Evolutionary conservation across 305 asterid species (phyloP).

Genomic region (Coffea humblotiana): DNA sequence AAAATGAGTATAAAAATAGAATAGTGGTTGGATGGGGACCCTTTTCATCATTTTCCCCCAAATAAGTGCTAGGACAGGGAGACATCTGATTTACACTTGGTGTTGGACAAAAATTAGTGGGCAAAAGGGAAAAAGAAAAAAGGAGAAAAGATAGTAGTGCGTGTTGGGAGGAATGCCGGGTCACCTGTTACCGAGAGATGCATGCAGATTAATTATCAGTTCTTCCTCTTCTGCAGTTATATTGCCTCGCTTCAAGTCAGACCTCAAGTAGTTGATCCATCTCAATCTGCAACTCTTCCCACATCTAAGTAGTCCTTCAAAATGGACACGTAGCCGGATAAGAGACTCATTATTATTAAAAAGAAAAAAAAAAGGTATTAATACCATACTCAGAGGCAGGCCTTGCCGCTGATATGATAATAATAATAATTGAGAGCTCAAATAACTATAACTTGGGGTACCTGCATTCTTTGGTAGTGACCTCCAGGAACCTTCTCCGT

Average conservation of each 20-base stretch:
- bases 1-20: neutral
- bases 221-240: conserved; percentile 60
- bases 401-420: neutral
- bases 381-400: no score
- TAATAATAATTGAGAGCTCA: neutral
- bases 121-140: neutral
- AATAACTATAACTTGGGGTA: conserved; percentile 1
- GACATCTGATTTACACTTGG: neutral
- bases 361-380: no score
- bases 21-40: neutral
- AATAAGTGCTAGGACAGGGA: neutral
- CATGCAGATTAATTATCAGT: conserved; percentile 58
- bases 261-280: conserved; percentile 83
- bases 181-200: conserved; percentile 75
- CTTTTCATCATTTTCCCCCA: neutral
- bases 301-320: conserved; percentile 68
- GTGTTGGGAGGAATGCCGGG: neutral
- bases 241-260: conserved; percentile 83
- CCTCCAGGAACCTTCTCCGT: conserved; percentile 94
- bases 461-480: conserved; percentile 91
- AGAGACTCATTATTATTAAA: neutral
- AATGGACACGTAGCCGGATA: neutral
- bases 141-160: no score
- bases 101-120: no score
- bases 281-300: conserved; percentile 88